Base-by-base conservation (phyloP, 768 basidiomycete genomes). In the Rhizopogon rudus region DNA sequence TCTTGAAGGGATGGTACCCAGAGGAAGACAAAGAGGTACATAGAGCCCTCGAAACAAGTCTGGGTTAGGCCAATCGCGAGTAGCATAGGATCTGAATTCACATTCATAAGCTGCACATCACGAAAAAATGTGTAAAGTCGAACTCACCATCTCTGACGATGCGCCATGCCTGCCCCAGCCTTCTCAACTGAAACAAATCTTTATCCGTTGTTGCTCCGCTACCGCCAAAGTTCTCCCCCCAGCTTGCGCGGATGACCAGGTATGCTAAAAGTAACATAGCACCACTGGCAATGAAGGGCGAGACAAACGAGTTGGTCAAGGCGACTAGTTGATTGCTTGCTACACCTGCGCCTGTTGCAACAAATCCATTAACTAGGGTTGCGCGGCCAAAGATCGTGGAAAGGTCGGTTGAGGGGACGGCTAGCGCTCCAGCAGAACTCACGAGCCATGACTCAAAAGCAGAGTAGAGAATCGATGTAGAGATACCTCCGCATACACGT, bases 21-120 rank as follows among this genome's bases (percentile, higher is more conserved):
- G 58, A 86, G 74, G 73, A 89, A 91, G 59, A 90, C 88, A 69
- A 90, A 91, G 57, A 90, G 79, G 69, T 91, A 90, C 88, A 90
- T 88, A 5, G 86, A 87, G 2, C 88, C 89, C 65, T 91, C 88
- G 64, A 91, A 91, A 68, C 85, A 87, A 1, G 88, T 91, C 68
- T 91, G 88, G 0, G 83, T 83, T 52, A 90, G 69, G 33, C 87
- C 86, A 20, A 91, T 77, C 25, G 79, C 78, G 57, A 88, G 69
- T 9, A 91, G 75, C 45, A 80, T 63, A 1, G 80, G 77, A 63
- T 89, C 87, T 87, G 62, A 10, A 22, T 33, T 25, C 9, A 56
- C 45, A 10, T 9, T 45, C 29, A 35, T 16, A n/a, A 41, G 25
- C n/a, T 40, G 44, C 25, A 31, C 33, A 46, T 28, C 59, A 35